A percentile compares a stretch with the other conserved stretches of the same genome.
These are phyloP conservation scores for Aphanomyces astaci DNA, from an alignment of 352 stramenopile genomes.

Conservation along the genomic window DNA sequence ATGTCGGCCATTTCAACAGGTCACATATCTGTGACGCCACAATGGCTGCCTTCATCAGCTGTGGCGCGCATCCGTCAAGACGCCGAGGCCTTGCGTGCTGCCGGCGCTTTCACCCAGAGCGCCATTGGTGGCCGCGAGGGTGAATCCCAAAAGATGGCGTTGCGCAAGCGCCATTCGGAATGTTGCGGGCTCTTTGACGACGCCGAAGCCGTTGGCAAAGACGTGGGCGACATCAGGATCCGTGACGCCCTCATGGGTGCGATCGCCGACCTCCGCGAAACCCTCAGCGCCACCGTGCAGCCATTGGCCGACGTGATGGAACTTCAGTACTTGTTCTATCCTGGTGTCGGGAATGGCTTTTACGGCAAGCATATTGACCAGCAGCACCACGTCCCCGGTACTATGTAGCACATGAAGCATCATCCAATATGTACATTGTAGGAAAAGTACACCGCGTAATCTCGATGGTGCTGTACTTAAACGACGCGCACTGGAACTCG, in stretches of 20 bases:
- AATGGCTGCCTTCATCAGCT: background rate
- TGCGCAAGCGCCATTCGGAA: constrained; percentile 8
- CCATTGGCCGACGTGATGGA: constrained; percentile 13
- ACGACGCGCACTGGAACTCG: background rate
- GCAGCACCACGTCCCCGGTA: constrained; percentile 13
- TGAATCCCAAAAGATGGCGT: constrained; percentile 9
- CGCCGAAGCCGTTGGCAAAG: background rate
- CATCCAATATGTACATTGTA: background rate
- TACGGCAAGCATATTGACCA: constrained; percentile 22
- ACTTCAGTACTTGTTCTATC: constrained; percentile 19
- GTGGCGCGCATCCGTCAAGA: background rate
- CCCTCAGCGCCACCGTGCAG: background rate
- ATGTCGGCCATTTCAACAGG: background rate
- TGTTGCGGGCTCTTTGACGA: constrained; percentile 21
- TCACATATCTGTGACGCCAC: background rate
- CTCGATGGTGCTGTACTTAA: constrained; percentile 16
- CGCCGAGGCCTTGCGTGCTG: background rate
- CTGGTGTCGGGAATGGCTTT: constrained; percentile 9
- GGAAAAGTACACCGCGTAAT: constrained; percentile 6
- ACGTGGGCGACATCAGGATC: background rate
- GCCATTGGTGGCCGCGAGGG: constrained; percentile 4
- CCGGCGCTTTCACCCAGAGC: constrained; percentile 9
- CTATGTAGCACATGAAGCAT: background rate
- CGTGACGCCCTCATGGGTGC: constrained; percentile 2
- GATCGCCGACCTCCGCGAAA: background rate